phyloP scores from a whole-genome alignment of 352 stramenopile genomes.

The Thalassiosira oceanica region DNA sequence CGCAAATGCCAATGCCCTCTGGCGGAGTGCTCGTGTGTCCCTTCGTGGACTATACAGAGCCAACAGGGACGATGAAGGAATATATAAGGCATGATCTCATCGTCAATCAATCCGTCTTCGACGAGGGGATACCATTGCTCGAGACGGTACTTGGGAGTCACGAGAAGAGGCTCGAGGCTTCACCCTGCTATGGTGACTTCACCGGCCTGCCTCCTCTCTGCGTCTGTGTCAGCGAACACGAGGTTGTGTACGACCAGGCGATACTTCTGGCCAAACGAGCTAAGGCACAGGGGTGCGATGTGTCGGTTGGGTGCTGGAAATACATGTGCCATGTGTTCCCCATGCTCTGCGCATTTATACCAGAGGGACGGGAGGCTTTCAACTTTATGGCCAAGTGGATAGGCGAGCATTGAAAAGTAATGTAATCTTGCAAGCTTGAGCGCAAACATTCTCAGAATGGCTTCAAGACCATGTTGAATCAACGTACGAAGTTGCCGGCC shows the following conservation, averaged over 20 bases:
- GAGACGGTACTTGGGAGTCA: constrained; percentile 49
- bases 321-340: constrained; percentile 76
- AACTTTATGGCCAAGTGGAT: constrained; percentile 73
- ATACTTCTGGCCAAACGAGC: constrained; percentile 56
- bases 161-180: constrained; percentile 49
- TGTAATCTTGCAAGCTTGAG: too few species aligned
- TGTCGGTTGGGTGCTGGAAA: constrained; percentile 69
- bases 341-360: constrained; percentile 60
- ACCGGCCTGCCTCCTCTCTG: constrained; percentile 65
- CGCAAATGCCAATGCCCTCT: constrained; percentile 31
- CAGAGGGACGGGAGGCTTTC: constrained; percentile 58
- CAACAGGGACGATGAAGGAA: constrained; percentile 60
- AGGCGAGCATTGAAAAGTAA: constrained; percentile 37
- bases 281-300: constrained; percentile 43
- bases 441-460: too few species aligned
- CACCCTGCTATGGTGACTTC: constrained; percentile 56
- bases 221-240: constrained; percentile 68
- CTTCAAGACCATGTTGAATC: too few species aligned
- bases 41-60: constrained; percentile 74
- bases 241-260: constrained; percentile 70
- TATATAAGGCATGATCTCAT: constrained; percentile 75
- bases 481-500: too few species aligned
- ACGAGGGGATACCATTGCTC: constrained; percentile 65
- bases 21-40: constrained; percentile 65
- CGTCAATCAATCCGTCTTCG: constrained; percentile 66